Conservation (phyloP, 352 stramenopile species). For the Phytophthora ramorum region DNA sequence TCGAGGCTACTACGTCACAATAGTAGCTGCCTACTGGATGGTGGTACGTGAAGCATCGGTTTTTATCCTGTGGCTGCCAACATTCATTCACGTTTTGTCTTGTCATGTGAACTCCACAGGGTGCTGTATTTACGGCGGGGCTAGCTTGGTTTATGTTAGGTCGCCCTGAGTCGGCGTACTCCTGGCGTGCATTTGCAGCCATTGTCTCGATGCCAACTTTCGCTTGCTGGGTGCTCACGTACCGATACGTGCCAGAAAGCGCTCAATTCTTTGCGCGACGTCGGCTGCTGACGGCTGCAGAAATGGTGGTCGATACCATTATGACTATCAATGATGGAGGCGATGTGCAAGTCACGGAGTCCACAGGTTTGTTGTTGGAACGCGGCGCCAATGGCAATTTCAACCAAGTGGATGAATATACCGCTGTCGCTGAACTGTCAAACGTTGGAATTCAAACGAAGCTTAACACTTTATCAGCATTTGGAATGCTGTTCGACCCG, state of each 20-base stretch:
- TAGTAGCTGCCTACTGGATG: conserved; percentile 93
- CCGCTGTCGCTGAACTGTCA: conserved; percentile 1
- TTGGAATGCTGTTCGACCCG: conserved; percentile 58
- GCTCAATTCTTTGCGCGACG: conserved; percentile 72
- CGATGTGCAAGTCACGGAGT: conserved; percentile 11
- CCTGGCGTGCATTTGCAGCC: conserved; percentile 82
- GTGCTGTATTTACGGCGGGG: conserved; percentile 84
- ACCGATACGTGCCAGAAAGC: conserved; percentile 82
- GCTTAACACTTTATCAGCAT: conserved; percentile 34
- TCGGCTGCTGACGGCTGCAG: conserved; percentile 56
- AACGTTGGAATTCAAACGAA: conserved; percentile 24
- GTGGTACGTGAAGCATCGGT: conserved; percentile 49
- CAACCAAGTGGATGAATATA: conserved; percentile 12
- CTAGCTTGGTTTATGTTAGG: conserved; percentile 86
- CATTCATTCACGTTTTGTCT: not conserved
- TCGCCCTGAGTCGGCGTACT: conserved; percentile 43
- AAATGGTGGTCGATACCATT: conserved; percentile 73
- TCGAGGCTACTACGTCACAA: conserved; percentile 86
- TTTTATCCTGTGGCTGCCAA: not conserved
- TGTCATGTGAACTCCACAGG: conserved; percentile 32
- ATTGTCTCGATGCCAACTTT: conserved; percentile 76
- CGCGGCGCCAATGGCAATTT: not conserved
- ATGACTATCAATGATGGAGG: conserved; percentile 39
- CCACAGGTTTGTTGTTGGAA: conserved; percentile 12
- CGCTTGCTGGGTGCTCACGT: conserved; percentile 71